Percentiles rank a stretch among this genome's conserved stretches.
Conservation (phyloP, 192 early-diverging fungal genomes). For the Phycomyces blakesleeanus region DNA sequence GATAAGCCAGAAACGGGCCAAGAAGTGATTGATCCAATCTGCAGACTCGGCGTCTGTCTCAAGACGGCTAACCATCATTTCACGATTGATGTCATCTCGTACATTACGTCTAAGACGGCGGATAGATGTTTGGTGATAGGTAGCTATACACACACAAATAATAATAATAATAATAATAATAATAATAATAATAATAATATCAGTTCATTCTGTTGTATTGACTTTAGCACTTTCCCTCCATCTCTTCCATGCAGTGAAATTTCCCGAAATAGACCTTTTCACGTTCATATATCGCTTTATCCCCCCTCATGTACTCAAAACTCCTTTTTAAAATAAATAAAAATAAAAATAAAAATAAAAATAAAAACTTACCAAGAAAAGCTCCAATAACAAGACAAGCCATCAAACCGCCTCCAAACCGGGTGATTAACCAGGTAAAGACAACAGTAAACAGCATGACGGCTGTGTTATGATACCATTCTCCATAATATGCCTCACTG, state of each 20-base stretch:
- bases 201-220: too few species aligned
- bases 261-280: not conserved
- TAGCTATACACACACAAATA: constrained; percentile 33
- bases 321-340: constrained; percentile 21
- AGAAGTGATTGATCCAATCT: constrained; percentile 87
- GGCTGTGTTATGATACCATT: constrained; percentile 38
- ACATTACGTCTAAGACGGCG: constrained; percentile 63
- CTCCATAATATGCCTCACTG: constrained; percentile 37
- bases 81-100: constrained; percentile 67
- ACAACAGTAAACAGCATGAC: constrained; percentile 29
- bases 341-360: not conserved
- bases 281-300: not conserved
- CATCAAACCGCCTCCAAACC: constrained; percentile 34
- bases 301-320: not conserved
- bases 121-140: constrained; percentile 73
- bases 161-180: not conserved
- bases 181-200: not conserved
- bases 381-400: constrained; percentile 38
- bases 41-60: constrained; percentile 59
- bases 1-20: constrained; percentile 83
- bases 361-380: constrained; percentile 24
- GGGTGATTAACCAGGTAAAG: constrained; percentile 32
- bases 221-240: too few species aligned
- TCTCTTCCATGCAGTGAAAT: too few species aligned
- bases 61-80: constrained; percentile 49